Percentiles rank a stretch among this genome's conserved stretches.
phyloP scores from a whole-genome alignment of 129 eudicot species.

The Flaveria trinervia region DNA sequence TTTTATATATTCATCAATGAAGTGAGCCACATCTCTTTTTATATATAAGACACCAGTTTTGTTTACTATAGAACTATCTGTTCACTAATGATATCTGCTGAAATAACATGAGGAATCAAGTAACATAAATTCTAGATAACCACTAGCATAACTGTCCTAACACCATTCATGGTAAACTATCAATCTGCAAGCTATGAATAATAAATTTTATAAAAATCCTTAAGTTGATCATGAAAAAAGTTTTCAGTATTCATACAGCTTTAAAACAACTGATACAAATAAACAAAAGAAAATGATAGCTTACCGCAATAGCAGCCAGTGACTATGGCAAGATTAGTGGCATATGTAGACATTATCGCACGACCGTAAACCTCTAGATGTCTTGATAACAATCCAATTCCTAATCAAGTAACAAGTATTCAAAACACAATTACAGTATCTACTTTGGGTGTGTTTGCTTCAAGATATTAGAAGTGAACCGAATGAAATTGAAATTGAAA shows the following conservation, averaged over 20 bases:
- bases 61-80: not conserved
- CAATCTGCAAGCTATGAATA: not conserved
- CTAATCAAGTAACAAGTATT: conserved; percentile 37
- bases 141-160: not conserved
- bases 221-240: not conserved
- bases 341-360: conserved; percentile 71
- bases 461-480: not conserved
- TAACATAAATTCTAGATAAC: not conserved
- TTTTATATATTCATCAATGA: not conserved
- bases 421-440: not conserved
- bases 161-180: not conserved
- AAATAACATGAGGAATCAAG: conserved; percentile 2
- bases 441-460: not conserved
- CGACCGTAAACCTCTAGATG: conserved; percentile 55
- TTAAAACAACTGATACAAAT: not conserved
- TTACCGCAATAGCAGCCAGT: conserved; percentile 91
- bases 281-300: conserved; percentile 12
- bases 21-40: not conserved
- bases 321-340: conserved; percentile 81
- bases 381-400: conserved; percentile 43
- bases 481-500: too few species aligned
- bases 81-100: not conserved
- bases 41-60: not conserved
- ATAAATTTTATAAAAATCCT: not conserved
- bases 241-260: not conserved